Base-by-base conservation (phyloP, 768 basidiomycete species). In the Rickenella mellea region DNA sequence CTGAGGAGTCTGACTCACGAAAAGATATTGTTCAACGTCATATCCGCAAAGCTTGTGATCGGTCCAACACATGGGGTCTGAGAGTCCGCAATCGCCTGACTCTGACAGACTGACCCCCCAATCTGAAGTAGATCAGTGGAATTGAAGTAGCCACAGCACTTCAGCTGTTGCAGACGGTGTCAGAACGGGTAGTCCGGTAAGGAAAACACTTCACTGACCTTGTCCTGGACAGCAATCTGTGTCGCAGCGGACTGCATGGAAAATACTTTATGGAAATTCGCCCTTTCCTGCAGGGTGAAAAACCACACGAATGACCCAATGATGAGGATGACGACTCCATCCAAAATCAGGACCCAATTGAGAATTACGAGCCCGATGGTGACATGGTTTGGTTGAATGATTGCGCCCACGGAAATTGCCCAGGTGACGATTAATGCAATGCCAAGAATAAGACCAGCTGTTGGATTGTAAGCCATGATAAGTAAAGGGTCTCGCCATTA, bases 61-160 rank as follows among this genome's bases (percentile, higher is more conserved):
- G 78, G 71, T n/a, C 71, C 68, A 33, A 85, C 81, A 54, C 91
- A 96, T 39, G 55, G 60, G 39, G 60, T 51, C 26, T 66, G 58
- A 15, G 60, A 65, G 15, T 60, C 35, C 27, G 59, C 60, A 38
- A 71, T 64, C 32, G 53, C 45, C 39, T 59, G 60, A 45, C 55
- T 58, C 2, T 61, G 57, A 60, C 85, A 88, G 56, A 80, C 80
- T 4, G 43, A 57, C 27, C 81, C 80, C n/a, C 76, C 78, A 37
- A 80, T 64, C 46, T 71, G 76, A 26, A 71, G 69, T 3, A 66
- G 49, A 45, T 83, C 73, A 2, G 74, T 74, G 17, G 75, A 74
- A 48, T 74, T 75, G 56, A 84, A 84, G 60, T 90, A 94, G 14
- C 91, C 91, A 52, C 91, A 94, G 64, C 91, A 93, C 43, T 63